These are phyloP conservation scores for Cucumis melo DNA, from an alignment of 306 rosid genomes.

Conservation along the genomic window DNA sequence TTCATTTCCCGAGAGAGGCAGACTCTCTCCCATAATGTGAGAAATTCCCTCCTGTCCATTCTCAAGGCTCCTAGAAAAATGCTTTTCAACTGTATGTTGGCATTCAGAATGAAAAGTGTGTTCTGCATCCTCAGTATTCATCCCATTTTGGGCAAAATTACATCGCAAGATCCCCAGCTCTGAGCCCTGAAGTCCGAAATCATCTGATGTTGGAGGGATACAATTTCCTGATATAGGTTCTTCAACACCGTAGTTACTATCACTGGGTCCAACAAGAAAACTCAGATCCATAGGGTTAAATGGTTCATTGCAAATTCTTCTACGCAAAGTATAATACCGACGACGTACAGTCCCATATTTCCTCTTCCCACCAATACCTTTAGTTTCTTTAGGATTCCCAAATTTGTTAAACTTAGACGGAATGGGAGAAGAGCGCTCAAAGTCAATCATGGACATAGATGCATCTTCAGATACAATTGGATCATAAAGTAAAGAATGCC, in stretches of 20 bases:
- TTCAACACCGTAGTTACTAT: constrained; percentile 18
- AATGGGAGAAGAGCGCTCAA: constrained; percentile 31
- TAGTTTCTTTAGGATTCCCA: constrained; percentile 42
- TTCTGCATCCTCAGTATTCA: constrained; percentile 23
- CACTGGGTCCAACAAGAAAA: constrained; percentile 45
- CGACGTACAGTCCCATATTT: constrained; percentile 49
- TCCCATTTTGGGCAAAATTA: constrained; percentile 33
- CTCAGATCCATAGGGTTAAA: constrained; percentile 36
- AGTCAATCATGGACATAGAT: constrained; percentile 32
- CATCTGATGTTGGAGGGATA: constrained; percentile 25
- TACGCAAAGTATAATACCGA: constrained; percentile 60
- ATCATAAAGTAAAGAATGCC: constrained; percentile 73
- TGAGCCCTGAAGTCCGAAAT: constrained; percentile 33
- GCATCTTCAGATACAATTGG: constrained; percentile 49
- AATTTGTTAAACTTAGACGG: constrained; percentile 31
- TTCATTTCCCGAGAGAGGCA: constrained; percentile 24
- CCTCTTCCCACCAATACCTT: constrained; percentile 37
- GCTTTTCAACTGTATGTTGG: constrained; percentile 28
- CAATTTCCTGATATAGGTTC: constrained; percentile 33
- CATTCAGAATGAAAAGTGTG: constrained; percentile 29
- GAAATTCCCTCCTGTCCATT: constrained; percentile 25
- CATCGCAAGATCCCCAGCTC: constrained; percentile 26
- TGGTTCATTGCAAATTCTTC: constrained; percentile 43
- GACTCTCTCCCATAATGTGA: constrained; percentile 27
- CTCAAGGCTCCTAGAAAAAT: constrained; percentile 24